Conservation (phyloP, 495 filamentous ascomycete genomes). For the Trichocladium antarcticum region DNA sequence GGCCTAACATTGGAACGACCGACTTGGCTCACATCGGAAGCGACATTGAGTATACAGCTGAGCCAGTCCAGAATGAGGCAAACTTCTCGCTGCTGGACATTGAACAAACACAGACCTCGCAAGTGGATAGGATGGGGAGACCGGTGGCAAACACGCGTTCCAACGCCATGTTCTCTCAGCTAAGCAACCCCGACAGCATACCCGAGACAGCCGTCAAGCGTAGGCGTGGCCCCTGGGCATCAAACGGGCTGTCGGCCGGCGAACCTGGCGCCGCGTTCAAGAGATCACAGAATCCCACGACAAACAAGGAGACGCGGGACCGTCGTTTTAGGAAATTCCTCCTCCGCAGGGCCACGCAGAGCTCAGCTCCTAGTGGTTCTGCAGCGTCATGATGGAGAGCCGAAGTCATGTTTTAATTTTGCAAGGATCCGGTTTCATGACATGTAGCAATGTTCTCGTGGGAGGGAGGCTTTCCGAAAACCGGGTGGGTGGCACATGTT, state of each 20-base stretch:
- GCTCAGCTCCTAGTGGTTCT: not conserved
- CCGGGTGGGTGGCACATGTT: no score
- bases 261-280: not conserved
- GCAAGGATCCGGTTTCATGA: not conserved
- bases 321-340: not conserved
- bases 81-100: not conserved
- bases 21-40: not conserved
- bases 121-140: not conserved
- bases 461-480: no score
- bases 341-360: not conserved
- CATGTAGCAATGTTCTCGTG: no score
- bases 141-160: not conserved
- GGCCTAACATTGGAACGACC: not conserved
- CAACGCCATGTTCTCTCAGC: not conserved
- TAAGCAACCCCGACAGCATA: conserved; percentile 10
- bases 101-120: not conserved
- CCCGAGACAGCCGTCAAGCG: conserved; percentile 1
- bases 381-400: not conserved
- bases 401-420: not conserved
- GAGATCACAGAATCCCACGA: not conserved
- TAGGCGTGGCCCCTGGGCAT: not conserved
- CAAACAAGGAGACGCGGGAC: not conserved
- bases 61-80: not conserved
- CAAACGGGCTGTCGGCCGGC: not conserved
- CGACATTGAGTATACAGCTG: not conserved